Evolutionary conservation across 2,329 filamentous ascomycete species (phyloP), one percentile per base, ranked within the genome.

Genomic region (Penicillium verrucosum): DNA sequence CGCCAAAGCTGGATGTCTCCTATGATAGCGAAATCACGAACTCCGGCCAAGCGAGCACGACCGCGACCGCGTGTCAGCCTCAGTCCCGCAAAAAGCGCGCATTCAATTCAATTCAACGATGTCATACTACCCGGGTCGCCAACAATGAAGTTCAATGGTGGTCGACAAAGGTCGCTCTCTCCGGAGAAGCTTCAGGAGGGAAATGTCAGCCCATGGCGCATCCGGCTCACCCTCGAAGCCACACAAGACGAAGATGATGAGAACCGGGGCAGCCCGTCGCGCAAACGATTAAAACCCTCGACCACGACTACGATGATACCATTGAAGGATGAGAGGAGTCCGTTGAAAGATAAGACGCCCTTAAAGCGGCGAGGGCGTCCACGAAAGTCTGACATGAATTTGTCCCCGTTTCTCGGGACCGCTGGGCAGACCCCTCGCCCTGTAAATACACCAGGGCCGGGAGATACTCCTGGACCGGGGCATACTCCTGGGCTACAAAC

Each of bases 161-260:
- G 66, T 58, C 60, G 63, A 45, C 63, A 69, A 44, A 55, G 65
- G 40, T 70, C 72, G 5, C 51, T 71, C 34, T 77, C 75, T 14
- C 75, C 75, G 12, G 69, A 73, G n/a, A 77, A 76, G 44, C 55
- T 65, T 2, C 68, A 68, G 11, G 74, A 75, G 9, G 73, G 70
- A 8, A 76, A 77, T 65, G 64, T 75, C 14, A 80, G 77, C 60
- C 77, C 77, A 29, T 79, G 77, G 77, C 74, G 76, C 54, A 79
- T 80, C 56, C 71, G 75, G 43, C 76, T 80, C 25, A 80, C 77
- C 0, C 72, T 80, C 36, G 77, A 80, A 64, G 77, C 77, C 21
- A 77, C 77, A 42, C 75, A 80, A 51, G 76, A 78, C 37, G 74
- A 73, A 32, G 71, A 68, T 29, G 67, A 72, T 42, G 71, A 69